Evolutionary conservation across 2,329 filamentous ascomycete genomes (phyloP).

Genomic region (Fusarium dlaminii): DNA sequence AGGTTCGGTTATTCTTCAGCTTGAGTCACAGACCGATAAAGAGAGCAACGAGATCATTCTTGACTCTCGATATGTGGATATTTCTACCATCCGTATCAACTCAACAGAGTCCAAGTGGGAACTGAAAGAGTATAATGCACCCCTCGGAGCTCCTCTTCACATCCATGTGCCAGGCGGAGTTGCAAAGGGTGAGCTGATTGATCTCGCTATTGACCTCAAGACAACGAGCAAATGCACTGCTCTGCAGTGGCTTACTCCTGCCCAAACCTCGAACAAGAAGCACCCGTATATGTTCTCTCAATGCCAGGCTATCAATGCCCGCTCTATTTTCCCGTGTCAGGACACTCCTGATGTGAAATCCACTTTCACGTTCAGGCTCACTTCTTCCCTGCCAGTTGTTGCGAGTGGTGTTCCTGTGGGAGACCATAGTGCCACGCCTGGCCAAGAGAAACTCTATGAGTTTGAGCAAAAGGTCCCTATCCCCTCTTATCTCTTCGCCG

Average conservation of each 20-base stretch:
- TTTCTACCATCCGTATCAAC: slow-evolving; percentile 77
- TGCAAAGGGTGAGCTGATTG: slow-evolving; percentile 61
- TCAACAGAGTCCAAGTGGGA: slow-evolving; percentile 72
- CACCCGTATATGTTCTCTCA: slow-evolving; percentile 98
- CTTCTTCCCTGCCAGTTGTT: slow-evolving; percentile 87
- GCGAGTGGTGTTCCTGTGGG: slow-evolving; percentile 79
- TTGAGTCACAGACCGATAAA: slow-evolving; percentile 80
- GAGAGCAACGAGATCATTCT: slow-evolving; percentile 81
- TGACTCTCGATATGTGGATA: slow-evolving; percentile 85
- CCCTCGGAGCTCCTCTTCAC: slow-evolving; percentile 77
- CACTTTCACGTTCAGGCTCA: slow-evolving; percentile 90
- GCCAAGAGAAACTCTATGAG: slow-evolving; percentile 73
- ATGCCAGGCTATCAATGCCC: slow-evolving; percentile 94
- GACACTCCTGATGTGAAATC: slow-evolving; percentile 98
- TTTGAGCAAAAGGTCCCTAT: slow-evolving; percentile 94
- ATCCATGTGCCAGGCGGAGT: slow-evolving; percentile 67
- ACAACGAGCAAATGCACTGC: slow-evolving; percentile 92
- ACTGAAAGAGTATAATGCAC: slow-evolving; percentile 74
- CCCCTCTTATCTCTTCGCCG: slow-evolving; percentile 92
- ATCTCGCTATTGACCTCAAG: slow-evolving; percentile 73
- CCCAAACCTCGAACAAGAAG: slow-evolving; percentile 94
- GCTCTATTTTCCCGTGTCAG: slow-evolving; percentile 95
- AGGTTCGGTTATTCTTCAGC: slow-evolving; percentile 78
- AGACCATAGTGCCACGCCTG: slow-evolving; percentile 54
- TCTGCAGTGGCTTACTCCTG: slow-evolving; percentile 92